phyloP scores from a whole-genome alignment of 139 green algal genomes.

The Micractinium sp. region DNA sequence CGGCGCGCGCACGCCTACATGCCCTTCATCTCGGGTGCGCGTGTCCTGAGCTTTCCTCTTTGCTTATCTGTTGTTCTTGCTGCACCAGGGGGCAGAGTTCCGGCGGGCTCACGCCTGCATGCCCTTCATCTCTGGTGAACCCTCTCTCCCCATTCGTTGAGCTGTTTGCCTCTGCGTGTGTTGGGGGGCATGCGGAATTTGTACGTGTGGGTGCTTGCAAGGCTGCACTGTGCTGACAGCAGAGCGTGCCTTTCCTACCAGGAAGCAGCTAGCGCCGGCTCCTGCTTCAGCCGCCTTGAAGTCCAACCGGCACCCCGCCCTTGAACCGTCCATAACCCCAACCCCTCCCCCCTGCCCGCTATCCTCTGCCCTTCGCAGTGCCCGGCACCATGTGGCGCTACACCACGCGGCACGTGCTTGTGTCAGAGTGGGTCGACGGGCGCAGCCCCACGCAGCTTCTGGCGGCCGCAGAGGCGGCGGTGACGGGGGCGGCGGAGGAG shows the following conservation, averaged over 20 bases:
- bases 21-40: slow-evolving; percentile 43
- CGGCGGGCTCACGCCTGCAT: slow-evolving; percentile 70
- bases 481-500: not conserved
- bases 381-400: slow-evolving; percentile 33
- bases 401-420: slow-evolving; percentile 70
- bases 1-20: slow-evolving; percentile 71
- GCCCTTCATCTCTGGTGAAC: slow-evolving; percentile 43
- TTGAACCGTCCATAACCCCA: not conserved
- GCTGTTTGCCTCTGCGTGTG: too few relatives aligned
- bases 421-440: slow-evolving; percentile 97
- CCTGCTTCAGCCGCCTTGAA: too few relatives aligned
- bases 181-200: too few relatives aligned
- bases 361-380: not conserved
- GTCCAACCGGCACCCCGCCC: not conserved
- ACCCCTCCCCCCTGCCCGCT: not conserved
- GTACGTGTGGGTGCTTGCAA: too few relatives aligned
- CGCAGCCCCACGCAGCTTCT: slow-evolving; percentile 64
- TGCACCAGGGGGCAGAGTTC: slow-evolving; percentile 91
- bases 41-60: too few relatives aligned
- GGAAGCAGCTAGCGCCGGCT: too few relatives aligned
- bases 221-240: too few relatives aligned
- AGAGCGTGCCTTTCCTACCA: too few relatives aligned
- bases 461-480: not conserved
- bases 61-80: too few relatives aligned
- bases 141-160: too few relatives aligned